Evolutionary conservation across 2,329 filamentous ascomycete genomes (phyloP), one percentile per base, ranked within the genome.

Genomic region (Allantophomopsis lycopodina): DNA sequence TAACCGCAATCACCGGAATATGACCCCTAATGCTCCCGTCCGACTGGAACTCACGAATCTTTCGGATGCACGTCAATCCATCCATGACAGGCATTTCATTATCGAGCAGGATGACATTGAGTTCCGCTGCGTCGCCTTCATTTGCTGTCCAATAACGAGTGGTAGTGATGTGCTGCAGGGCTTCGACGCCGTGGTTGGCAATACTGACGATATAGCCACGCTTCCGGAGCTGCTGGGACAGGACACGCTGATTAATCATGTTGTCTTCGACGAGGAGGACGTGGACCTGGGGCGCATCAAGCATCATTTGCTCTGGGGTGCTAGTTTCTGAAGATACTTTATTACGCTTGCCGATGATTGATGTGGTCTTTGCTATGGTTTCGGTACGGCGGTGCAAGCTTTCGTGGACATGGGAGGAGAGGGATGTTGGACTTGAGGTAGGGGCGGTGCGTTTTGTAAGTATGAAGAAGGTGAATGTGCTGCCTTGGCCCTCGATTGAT

Each of bases 11-110:
- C 48, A 84, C 80, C 5, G 79, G 79, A 13, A 84, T 71, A 50
- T 83, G 79, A 36, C 66, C 60, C n/a, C 65, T 63, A 31, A 83
- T 69, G 15, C 33, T 15, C 2, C 76, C 74, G 32, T 72, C 63
- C 37, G 58, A 60, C 54, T 87, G 79, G 16, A 83, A 61, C 44
- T 78, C 67, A 8, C 83, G 69, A 37, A 88, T 85, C 44, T 66
- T 71, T 37, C 68, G 68, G 10, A 81, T 77, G 47, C 81, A 85
- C 2, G 78, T 79, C 60, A 83, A 71, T 31, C 83, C 82, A 50
- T 87, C 79, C 81, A 86, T 86, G 34, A 86, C 70, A 1, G 83
- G 83, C 82, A 87, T 87, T 51, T 86, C 81, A 36, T 85, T 65
- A 51, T 88, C 83, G 81, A 87, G 86, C 5, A 87, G 58, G 7